Evolutionary conservation across 345 rosid genomes (phyloP), one percentile per base, ranked within the genome.

Genomic region (Jatropha curcas): DNA sequence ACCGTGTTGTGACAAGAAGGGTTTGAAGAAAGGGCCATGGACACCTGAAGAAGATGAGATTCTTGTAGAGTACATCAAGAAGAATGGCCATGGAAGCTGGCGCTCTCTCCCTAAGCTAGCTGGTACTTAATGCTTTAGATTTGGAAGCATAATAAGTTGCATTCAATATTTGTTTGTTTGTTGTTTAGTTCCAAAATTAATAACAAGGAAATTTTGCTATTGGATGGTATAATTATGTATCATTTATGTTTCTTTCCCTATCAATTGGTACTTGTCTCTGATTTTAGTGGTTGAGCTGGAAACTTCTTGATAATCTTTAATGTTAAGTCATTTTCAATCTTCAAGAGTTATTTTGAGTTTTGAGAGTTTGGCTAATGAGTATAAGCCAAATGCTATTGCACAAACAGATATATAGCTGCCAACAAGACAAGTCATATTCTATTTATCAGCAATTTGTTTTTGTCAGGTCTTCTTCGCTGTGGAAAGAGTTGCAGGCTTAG

Each of bases 401-500:
- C 58, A 53, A 22, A 8, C 2, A 51, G 55, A 51, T 51, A 4
- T 19, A 5, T 51, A 19, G 11, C 11, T 51, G n/a, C 20, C 17
- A 51, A 16, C 7, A 4, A n/a, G n/a, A n/a, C 39, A 35, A 35
- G 39, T 41, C 11, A 41, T 41, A 9, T 41, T 7, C 13, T 41
- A 41, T 39, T 39, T 39, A 3, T 24, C 8, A 55, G 31, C 59
- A 11, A 58, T 28, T 51, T 48, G 17, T 22, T 55, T 56, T 64
- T 69, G 24, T 41, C 76, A 94, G 98, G 99, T 48, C 88, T 95
- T 52, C 91, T 89, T 74, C 88, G 99, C 1, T 95, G 97, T 80
- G 99, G 99, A 12, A 95, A 95, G 86, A 95, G 99, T 72, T 95
- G 99, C 84, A 72, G 99, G 77, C 96, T 95, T 31, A 87, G 99